These are phyloP conservation scores for Lentinula raphanica DNA, from an alignment of 768 basidiomycete genomes.

Conservation along the genomic window DNA sequence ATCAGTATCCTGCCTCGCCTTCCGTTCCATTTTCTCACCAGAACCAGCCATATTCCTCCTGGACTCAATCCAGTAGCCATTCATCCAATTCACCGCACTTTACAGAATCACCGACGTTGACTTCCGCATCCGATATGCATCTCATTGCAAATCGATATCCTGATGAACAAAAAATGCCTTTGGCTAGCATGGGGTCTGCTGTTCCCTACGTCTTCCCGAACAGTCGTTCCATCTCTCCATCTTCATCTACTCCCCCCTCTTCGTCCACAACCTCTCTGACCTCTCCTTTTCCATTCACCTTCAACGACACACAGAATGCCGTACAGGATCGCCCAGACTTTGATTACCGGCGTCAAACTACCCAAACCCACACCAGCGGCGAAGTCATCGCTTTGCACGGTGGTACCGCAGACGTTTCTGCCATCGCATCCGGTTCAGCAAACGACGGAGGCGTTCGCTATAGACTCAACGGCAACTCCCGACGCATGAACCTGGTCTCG, in stretches of 20 bases:
- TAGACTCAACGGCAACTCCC: constrained; percentile 34
- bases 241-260: constrained; percentile 56
- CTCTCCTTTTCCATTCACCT: constrained; percentile 60
- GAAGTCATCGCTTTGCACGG: constrained; percentile 53
- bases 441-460: constrained; percentile 54
- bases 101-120: constrained; percentile 52
- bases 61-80: constrained; percentile 31
- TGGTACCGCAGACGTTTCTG: constrained; percentile 67
- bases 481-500: constrained; percentile 26
- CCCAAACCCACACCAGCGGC: constrained; percentile 55
- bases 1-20: constrained; percentile 39
- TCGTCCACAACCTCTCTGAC: constrained; percentile 61
- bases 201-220: constrained; percentile 56
- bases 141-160: constrained; percentile 36
- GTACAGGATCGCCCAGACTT: constrained; percentile 56
- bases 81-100: constrained; percentile 51
- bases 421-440: constrained; percentile 34
- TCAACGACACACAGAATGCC: constrained; percentile 39
- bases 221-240: constrained; percentile 71
- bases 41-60: constrained; percentile 28
- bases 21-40: constrained; percentile 25
- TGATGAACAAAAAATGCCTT: constrained; percentile 54
- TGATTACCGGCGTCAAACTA: constrained; percentile 58
- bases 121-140: constrained; percentile 37
- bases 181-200: constrained; percentile 43